Percentiles rank a stretch among this genome's conserved stretches.
Evolutionary conservation across 1,139 yeast species (phyloP).

Genomic region (Suhomyces maxii): DNA sequence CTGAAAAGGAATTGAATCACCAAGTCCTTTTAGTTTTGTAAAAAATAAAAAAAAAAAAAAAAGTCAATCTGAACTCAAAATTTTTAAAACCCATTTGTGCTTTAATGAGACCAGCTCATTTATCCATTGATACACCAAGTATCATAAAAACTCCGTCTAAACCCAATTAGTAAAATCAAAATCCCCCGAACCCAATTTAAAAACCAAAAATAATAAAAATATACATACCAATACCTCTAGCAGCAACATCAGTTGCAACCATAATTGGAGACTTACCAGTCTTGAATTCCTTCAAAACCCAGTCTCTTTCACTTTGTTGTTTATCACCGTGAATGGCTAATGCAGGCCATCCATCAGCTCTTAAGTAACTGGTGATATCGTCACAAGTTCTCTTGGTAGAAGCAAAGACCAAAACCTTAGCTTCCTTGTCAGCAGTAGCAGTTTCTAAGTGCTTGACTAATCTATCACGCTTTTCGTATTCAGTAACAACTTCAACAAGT

Average conservation of each 20-base stretch:
- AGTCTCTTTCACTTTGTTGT: conserved; percentile 96
- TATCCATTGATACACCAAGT: conserved; percentile 7
- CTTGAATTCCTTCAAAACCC: conserved; percentile 94
- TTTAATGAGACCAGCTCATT: conserved; percentile 6
- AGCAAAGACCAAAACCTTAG: conserved; percentile 84
- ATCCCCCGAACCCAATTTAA: conserved; percentile 15
- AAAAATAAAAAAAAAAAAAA: neutral
- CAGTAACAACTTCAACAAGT: conserved; percentile 85
- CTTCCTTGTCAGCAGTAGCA: conserved; percentile 74
- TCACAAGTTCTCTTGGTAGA: conserved; percentile 98
- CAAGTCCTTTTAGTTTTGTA: neutral
- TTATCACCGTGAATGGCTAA: conserved; percentile 99
- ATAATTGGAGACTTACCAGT: conserved; percentile 90
- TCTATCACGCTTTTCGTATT: conserved; percentile 91
- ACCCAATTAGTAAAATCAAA: conserved; percentile 22
- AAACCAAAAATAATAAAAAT: conserved; percentile 15
- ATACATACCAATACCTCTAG: conserved; percentile 99
- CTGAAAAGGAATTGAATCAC: conserved; percentile 2
- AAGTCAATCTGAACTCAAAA: neutral
- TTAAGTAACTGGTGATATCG: conserved; percentile 84
- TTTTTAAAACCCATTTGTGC: neutral
- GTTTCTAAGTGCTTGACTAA: conserved; percentile 79
- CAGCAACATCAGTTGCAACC: conserved; percentile 99
- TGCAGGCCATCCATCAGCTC: conserved; percentile 99
- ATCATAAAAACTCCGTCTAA: conserved; percentile 10